Base-by-base conservation (phyloP, 1,284 basidiomycete species). In the Farysia itapuensis region DNA sequence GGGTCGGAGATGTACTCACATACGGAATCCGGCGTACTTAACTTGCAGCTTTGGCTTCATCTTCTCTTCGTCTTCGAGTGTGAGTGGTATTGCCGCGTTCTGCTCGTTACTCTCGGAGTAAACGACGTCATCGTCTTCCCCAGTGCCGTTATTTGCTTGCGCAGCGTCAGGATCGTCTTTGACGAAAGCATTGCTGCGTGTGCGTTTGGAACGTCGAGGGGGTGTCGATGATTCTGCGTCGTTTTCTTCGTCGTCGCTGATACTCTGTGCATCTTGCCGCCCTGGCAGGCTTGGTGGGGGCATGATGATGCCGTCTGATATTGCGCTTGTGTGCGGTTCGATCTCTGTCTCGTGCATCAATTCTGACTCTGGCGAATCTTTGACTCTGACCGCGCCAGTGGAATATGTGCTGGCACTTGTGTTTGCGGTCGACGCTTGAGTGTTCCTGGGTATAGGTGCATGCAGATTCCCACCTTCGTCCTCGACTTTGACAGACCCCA, bases 381-480 rank as follows among this genome's bases (percentile, higher is more conserved):
- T 64, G 40, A 58, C 49, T 24, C 40, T 35, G 36, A 63, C 7
- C 2, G 59, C 39, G 19, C 39, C 36, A 12, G 21, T 18, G 16
- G 31, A 42, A 28, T 40, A 48, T 13, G 25, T 35, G 8, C 13
- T 13, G 6, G 41, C 45, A 13, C 13, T 34, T 15, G 13, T 29
- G 2, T 6, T 32, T n/a, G 42, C 32, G 15, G 28, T 35, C n/a
- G 22, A n/a, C 3, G 45, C 44, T 0, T 39, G 32, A 11, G 48
- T 29, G 9, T 40, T 29, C 20, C 51, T 43, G 12, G 59, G 59
- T 20, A 64, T 64, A 2, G 53, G 59, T 13, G 48, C 58, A 32
- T 72, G 65, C 18, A 65, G 35, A 23, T 60, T 66, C 4, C 42
- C 57, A 4, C 59, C 65, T 9, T 60, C 57, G 14, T 68, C 66